Percentiles rank a stretch among this genome's conserved stretches.
Evolutionary conservation across 208 protist species (phyloP).

Genomic region (Trypanosoma scelopori): DNA sequence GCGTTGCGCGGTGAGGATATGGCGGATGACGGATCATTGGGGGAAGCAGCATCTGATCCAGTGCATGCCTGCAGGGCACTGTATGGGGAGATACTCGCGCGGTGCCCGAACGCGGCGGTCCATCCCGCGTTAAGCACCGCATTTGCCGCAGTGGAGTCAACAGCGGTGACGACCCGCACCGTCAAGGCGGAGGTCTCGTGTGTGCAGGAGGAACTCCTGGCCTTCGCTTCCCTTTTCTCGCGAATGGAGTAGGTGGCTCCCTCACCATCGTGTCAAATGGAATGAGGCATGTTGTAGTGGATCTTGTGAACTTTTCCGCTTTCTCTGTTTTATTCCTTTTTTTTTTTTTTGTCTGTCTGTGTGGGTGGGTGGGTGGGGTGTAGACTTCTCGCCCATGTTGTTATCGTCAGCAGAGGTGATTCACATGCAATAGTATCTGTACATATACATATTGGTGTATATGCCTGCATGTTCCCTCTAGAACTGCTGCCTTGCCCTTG

Average conservation of each 20-base stretch:
- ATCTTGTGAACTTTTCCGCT: neutral
- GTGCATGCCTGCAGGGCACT: conserved; percentile 25
- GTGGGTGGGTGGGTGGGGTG: too few species aligned
- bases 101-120: conserved; percentile 29
- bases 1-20: conserved; percentile 58
- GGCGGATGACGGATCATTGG: conserved; percentile 1
- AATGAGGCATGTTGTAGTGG: neutral
- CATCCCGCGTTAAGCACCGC: conserved; percentile 48
- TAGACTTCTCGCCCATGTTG: neutral
- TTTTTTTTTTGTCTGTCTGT: neutral
- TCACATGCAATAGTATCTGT: too few species aligned
- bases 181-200: conserved; percentile 31
- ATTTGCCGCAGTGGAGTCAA: conserved; percentile 33
- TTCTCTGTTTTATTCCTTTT: neutral
- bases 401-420: neutral
- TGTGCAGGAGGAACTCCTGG: conserved; percentile 42
- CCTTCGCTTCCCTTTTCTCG: conserved; percentile 16
- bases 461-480: neutral
- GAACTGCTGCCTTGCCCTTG: neutral
- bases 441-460: too few species aligned
- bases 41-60: conserved; percentile 5
- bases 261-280: neutral
- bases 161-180: conserved; percentile 17
- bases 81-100: conserved; percentile 29
- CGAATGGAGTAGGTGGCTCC: neutral